phyloP scores from a whole-genome alignment of 441 rosid species.

The Arabidopsis lyrata region DNA sequence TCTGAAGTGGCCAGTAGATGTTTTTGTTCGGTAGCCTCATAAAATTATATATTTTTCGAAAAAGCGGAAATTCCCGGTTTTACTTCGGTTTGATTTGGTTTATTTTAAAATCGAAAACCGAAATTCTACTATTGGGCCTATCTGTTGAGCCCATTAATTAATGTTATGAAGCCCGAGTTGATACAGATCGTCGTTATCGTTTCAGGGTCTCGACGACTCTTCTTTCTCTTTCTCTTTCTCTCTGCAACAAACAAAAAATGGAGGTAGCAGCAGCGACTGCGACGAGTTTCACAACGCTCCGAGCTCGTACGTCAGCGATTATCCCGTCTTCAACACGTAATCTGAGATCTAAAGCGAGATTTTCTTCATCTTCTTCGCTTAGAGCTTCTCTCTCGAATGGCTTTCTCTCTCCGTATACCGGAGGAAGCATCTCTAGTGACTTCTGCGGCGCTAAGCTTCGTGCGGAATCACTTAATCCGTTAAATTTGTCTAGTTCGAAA shows the following conservation, averaged over 20 bases:
- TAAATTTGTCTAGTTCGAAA: conserved; percentile 55
- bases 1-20: conserved; percentile 34
- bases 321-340: conserved; percentile 46
- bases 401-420: conserved; percentile 50
- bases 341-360: conserved; percentile 34
- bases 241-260: conserved; percentile 47
- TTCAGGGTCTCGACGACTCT: conserved; percentile 23
- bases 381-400: conserved; percentile 60
- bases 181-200: conserved; percentile 39
- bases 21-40: conserved; percentile 32
- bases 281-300: conserved; percentile 55
- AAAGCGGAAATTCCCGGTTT: no score
- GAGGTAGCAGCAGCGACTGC: conserved; percentile 67
- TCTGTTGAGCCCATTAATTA: not conserved
- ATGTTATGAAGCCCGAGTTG: conserved; percentile 1
- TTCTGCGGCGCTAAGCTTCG: conserved; percentile 64
- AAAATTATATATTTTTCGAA: no score
- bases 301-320: conserved; percentile 50
- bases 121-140: conserved; percentile 7
- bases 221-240: not conserved
- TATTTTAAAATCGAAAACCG: no score
- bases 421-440: conserved; percentile 58
- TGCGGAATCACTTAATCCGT: conserved; percentile 56
- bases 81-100: no score
- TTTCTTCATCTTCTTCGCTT: conserved; percentile 41